phyloP scores from a whole-genome alignment of 2,329 filamentous ascomycete species.

The Nemania serpens region DNA sequence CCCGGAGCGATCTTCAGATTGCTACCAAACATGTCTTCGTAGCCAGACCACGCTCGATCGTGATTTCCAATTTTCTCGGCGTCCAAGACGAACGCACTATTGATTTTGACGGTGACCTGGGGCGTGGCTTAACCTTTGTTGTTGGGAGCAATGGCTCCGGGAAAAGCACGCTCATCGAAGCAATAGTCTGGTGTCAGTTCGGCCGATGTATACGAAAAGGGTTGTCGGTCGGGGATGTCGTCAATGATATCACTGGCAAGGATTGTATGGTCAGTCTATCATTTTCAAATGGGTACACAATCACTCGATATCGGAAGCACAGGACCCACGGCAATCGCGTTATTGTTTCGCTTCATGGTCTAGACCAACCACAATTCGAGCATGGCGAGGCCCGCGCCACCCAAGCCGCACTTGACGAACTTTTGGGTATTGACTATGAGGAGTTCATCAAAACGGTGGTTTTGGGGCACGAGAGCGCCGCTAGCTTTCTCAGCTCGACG shows the following conservation, averaged over 20 bases:
- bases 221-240: constrained; percentile 37
- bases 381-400: constrained; percentile 31
- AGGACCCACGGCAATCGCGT: constrained; percentile 34
- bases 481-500: constrained; percentile 41
- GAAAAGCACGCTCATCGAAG: constrained; percentile 43
- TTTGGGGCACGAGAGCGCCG: constrained; percentile 41
- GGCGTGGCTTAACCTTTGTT: constrained; percentile 38
- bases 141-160: constrained; percentile 41
- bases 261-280: constrained; percentile 39
- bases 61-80: constrained; percentile 43
- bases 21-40: constrained; percentile 32
- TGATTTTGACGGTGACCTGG: constrained; percentile 36
- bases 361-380: constrained; percentile 37
- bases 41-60: constrained; percentile 34
- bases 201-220: constrained; percentile 40
- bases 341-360: constrained; percentile 38
- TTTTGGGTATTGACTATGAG: constrained; percentile 41
- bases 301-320: constrained; percentile 40
- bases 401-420: constrained; percentile 38
- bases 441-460: constrained; percentile 41
- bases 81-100: constrained; percentile 37
- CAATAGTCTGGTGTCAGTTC: constrained; percentile 44
- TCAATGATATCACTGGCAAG: constrained; percentile 40
- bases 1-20: neutral
- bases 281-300: constrained; percentile 41